phyloP scores from a whole-genome alignment of 768 basidiomycete genomes.

The Chalciporus sphaerocephalus region DNA sequence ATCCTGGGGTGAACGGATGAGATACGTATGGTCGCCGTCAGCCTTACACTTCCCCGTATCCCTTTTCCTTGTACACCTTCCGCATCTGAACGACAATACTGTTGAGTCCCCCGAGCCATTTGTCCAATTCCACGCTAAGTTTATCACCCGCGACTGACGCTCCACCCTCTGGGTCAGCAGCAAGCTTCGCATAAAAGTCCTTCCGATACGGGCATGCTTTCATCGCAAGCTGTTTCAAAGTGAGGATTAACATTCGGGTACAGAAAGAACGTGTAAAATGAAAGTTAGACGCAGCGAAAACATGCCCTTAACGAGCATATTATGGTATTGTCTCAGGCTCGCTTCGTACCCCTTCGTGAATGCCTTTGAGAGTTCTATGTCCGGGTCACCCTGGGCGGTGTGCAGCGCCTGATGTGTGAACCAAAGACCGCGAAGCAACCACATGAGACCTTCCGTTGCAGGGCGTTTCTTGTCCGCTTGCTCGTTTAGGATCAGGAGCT shows the following conservation, averaged over 20 bases:
- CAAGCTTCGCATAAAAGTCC: slow-evolving; percentile 61
- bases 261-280: neutral
- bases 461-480: slow-evolving; percentile 80
- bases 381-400: slow-evolving; percentile 59
- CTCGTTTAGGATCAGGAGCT: slow-evolving; percentile 80
- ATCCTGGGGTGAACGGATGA: no score
- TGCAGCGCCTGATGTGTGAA: slow-evolving; percentile 86
- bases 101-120: slow-evolving; percentile 61
- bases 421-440: slow-evolving; percentile 86
- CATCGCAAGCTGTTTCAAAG: slow-evolving; percentile 41
- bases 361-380: slow-evolving; percentile 51
- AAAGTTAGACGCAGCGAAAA: slow-evolving; percentile 43
- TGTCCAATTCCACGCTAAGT: slow-evolving; percentile 49
- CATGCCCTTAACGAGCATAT: slow-evolving; percentile 62
- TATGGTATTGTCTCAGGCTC: slow-evolving; percentile 84
- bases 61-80: slow-evolving; percentile 51
- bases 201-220: slow-evolving; percentile 57
- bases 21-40: no score
- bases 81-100: slow-evolving; percentile 47
- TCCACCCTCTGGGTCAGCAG: slow-evolving; percentile 55
- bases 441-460: slow-evolving; percentile 89
- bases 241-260: slow-evolving; percentile 1
- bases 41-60: slow-evolving; percentile 40
- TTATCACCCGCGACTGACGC: slow-evolving; percentile 40
- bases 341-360: slow-evolving; percentile 79